phyloP scores from a whole-genome alignment of 495 filamentous ascomycete species.

The Bathelium albidoporum region DNA sequence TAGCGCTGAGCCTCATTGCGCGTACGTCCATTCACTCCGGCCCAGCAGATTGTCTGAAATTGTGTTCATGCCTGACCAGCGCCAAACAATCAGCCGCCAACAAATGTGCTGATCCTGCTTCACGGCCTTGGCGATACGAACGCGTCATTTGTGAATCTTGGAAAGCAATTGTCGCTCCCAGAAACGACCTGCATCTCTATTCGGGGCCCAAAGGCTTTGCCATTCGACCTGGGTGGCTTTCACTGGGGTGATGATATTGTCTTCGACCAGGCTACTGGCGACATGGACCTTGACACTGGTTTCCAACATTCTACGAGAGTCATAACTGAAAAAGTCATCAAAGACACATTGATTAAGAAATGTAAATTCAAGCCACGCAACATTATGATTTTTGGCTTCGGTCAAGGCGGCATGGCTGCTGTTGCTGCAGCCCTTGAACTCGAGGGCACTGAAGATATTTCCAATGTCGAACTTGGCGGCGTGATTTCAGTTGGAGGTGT shows the following conservation, averaged over 20 bases:
- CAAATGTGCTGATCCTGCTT: conserved; percentile 74
- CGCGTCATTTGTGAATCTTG: conserved; percentile 59
- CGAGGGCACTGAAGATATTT: conserved; percentile 18
- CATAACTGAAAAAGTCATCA: conserved; percentile 48
- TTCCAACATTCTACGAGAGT: conserved; percentile 46
- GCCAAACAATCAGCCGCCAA: conserved; percentile 31
- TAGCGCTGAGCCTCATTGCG: conserved; percentile 38
- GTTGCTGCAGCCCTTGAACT: conserved; percentile 40
- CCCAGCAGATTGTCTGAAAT: background rate
- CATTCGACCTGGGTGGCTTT: conserved; percentile 64
- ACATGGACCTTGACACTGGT: conserved; percentile 69
- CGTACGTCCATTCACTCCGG: conserved; percentile 15
- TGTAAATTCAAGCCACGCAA: conserved; percentile 62
- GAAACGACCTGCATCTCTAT: conserved; percentile 70
- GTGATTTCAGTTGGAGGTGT: conserved; percentile 69
- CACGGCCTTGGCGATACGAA: conserved; percentile 83
- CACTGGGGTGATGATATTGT: conserved; percentile 90
- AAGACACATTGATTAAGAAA: conserved; percentile 48
- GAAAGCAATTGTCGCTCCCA: conserved; percentile 61
- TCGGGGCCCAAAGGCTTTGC: conserved; percentile 61
- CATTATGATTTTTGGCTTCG: conserved; percentile 72
- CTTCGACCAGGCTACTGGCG: conserved; percentile 51
- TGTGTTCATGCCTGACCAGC: conserved; percentile 14
- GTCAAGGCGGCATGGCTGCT: conserved; percentile 76
- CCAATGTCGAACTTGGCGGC: conserved; percentile 39